phyloP scores from a whole-genome alignment of 371 early-diverging fungal genomes.

The Mortierella sp. region DNA sequence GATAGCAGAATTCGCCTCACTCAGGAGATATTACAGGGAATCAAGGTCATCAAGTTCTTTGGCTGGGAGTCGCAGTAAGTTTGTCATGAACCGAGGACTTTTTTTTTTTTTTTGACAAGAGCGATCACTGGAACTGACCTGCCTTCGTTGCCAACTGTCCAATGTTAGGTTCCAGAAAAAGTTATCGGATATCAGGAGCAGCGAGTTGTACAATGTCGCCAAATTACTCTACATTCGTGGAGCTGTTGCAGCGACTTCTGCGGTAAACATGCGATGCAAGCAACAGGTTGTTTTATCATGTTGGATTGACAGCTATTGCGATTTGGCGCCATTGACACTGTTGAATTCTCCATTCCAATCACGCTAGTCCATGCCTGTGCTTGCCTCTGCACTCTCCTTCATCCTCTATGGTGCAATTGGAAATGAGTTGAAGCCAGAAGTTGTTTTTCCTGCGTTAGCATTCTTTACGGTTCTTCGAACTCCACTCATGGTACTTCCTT shows the following conservation, averaged over 20 bases:
- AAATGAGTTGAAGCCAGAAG: slow-evolving; percentile 32
- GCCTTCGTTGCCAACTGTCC: too few relatives aligned
- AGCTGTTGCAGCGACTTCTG: slow-evolving; percentile 42
- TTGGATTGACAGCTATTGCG: too few relatives aligned
- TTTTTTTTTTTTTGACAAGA: background rate
- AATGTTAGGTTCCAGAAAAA: slow-evolving; percentile 34
- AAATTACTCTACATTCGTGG: slow-evolving; percentile 37
- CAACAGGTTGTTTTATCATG: too few relatives aligned
- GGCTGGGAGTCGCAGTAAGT: slow-evolving; percentile 62
- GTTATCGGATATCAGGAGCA: slow-evolving; percentile 29
- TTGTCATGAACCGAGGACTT: background rate
- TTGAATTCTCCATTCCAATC: slow-evolving; percentile 29
- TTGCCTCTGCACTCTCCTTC: slow-evolving; percentile 59
- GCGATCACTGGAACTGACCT: too few relatives aligned
- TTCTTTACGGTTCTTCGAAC: slow-evolving; percentile 60
- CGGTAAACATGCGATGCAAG: slow-evolving; percentile 36
- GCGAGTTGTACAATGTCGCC: slow-evolving; percentile 27
- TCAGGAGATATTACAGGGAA: slow-evolving; percentile 55
- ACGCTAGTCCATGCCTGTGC: slow-evolving; percentile 61
- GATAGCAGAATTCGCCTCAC: slow-evolving; percentile 57
- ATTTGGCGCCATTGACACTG: background rate
- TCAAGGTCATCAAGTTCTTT: slow-evolving; percentile 63
- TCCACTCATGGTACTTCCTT: slow-evolving; percentile 81
- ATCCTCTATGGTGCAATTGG: slow-evolving; percentile 51
- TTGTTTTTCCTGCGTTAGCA: slow-evolving; percentile 59